A percentile compares a stretch with the other conserved stretches of the same genome.
Conservation (phyloP, 495 filamentous ascomycete genomes). For the Ascobolus immersus region DNA sequence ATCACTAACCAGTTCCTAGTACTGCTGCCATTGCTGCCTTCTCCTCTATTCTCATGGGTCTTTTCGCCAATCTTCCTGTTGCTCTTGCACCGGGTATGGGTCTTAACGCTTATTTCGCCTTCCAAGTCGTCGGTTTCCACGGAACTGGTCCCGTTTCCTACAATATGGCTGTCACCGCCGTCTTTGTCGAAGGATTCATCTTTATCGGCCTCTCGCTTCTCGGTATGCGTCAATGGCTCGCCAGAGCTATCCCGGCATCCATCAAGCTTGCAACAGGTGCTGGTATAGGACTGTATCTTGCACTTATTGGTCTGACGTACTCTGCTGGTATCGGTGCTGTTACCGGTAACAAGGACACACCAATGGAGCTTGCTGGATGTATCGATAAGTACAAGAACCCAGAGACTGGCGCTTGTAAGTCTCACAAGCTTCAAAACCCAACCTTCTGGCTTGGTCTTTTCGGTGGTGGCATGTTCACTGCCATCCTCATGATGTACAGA, state of each 20-base stretch:
- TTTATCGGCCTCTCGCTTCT: constrained; percentile 35
- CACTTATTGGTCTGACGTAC: constrained; percentile 55
- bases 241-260: constrained; percentile 44
- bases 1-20: not conserved
- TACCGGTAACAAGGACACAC: constrained; percentile 30
- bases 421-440: constrained; percentile 45
- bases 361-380: constrained; percentile 47
- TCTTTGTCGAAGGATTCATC: constrained; percentile 47
- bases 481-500: constrained; percentile 51
- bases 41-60: constrained; percentile 39
- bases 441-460: constrained; percentile 69
- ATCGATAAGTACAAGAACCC: constrained; percentile 12
- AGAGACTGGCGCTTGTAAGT: constrained; percentile 10
- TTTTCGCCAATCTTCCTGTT: constrained; percentile 44
- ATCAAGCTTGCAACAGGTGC: constrained; percentile 67
- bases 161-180: constrained; percentile 44
- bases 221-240: constrained; percentile 62
- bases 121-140: constrained; percentile 52
- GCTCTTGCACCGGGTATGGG: constrained; percentile 63
- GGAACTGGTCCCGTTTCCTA: constrained; percentile 43
- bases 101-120: constrained; percentile 62
- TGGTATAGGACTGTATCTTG: constrained; percentile 58
- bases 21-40: constrained; percentile 47
- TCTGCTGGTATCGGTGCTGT: constrained; percentile 53
- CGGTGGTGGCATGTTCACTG: constrained; percentile 51